Evolutionary conservation across 1,284 basidiomycete genomes (phyloP), one percentile per base, ranked within the genome.

Genomic region (Somion occarium): DNA sequence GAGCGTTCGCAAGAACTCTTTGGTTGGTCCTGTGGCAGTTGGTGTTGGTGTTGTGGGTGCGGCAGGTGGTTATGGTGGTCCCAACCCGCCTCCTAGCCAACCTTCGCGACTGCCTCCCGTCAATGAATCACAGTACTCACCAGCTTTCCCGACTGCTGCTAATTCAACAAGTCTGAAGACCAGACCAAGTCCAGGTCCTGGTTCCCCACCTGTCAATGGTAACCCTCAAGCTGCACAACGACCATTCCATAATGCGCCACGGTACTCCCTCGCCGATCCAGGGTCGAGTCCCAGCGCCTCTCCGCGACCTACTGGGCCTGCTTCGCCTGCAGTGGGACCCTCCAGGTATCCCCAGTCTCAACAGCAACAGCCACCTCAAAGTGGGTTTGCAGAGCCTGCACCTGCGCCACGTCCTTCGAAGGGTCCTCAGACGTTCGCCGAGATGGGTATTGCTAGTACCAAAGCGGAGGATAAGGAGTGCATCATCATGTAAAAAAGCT

Each of bases 361-460:
- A n/a, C 45, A 51, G 38, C 38, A 42, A 18, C 53, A 44, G 38
- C 37, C 27, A n/a, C 38, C 30, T 34, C 30, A 34, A 34, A 15
- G 30, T 7, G 30, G 30, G 7, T 7, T 15, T 7, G 7, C 30
- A 7, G 30, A 34, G 30, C 15, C 30, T 34, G 30, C 22, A 23
- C 45, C 58, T 18, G 55, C 52, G 49, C 50, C 44, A 15, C 53
- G 51, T 4, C 49, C 41, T 5, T 44, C 48, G 7, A 73, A 73
- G 56, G 78, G 80, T 5, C 83, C 90, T 1, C 75, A 85, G 61
- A 95, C 91, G 42, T 97, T 96, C 69, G 88, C 86, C 30, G 93
- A 96, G 73, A 95, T 96, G 93, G 93, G 93, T 0, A 85, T 93
- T 61, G 75, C 81, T 45, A 82, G 85, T 15, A 80, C 76, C 39